phyloP scores from a whole-genome alignment of 2,329 filamentous ascomycete genomes.

The Bretziella fagacearum region DNA sequence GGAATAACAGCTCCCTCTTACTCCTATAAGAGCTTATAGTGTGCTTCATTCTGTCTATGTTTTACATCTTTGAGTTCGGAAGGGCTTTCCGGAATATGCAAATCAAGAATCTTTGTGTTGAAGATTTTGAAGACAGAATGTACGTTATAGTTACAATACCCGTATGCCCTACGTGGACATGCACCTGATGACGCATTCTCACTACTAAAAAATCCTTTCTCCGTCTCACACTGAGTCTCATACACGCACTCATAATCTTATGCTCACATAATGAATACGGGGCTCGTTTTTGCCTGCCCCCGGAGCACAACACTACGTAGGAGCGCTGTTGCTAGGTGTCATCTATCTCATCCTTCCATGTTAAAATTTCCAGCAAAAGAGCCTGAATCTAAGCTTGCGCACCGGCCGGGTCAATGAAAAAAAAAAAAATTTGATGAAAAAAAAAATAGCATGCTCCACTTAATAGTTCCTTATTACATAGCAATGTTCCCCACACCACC shows the following conservation, averaged over 20 bases:
- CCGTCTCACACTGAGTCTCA: conserved; percentile 2
- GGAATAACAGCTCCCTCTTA: not conserved
- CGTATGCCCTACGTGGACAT: not conserved
- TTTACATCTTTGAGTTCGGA: not conserved
- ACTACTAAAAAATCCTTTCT: not conserved
- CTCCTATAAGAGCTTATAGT: not conserved
- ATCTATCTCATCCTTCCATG: conserved; percentile 4
- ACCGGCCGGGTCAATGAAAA: not conserved
- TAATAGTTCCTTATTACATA: not conserved
- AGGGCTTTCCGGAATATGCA: not conserved
- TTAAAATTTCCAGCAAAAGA: conserved; percentile 1
- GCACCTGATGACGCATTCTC: too few relatives aligned
- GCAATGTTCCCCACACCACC: not conserved
- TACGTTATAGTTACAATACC: not conserved
- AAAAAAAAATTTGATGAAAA: not conserved
- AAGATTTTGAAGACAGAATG: not conserved
- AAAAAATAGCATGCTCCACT: not conserved
- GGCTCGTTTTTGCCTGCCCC: not conserved
- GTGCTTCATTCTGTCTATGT: not conserved
- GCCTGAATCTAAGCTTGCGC: not conserved
- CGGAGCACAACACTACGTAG: not conserved
- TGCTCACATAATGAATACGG: not conserved
- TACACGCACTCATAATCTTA: not conserved
- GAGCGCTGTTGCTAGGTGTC: conserved; percentile 3
- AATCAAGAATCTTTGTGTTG: not conserved